Evolutionary conservation across 2,329 filamentous ascomycete genomes (phyloP).

Genomic region (Colletotrichum agaves): DNA sequence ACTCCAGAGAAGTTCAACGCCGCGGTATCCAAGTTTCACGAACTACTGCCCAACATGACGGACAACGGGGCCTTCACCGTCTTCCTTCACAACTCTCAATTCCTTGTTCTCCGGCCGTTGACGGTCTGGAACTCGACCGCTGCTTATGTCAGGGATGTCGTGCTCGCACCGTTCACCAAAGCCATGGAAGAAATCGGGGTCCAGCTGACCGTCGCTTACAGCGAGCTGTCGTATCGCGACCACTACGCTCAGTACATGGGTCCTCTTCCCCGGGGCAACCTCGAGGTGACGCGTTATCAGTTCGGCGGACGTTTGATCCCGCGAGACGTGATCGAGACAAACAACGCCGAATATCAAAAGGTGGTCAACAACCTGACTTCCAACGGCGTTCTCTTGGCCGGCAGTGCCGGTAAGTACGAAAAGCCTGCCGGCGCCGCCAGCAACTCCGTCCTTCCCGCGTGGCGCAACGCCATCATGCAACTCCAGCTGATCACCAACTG

Average conservation of each 20-base stretch:
- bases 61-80: conserved; percentile 61
- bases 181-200: conserved; percentile 43
- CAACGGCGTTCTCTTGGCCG: conserved; percentile 46
- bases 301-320: conserved; percentile 52
- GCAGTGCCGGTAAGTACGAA: conserved; percentile 46
- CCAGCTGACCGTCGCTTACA: conserved; percentile 40
- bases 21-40: conserved; percentile 56
- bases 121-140: conserved; percentile 45
- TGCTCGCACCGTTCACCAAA: conserved; percentile 47
- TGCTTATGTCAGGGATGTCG: conserved; percentile 41
- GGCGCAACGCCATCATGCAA: conserved; percentile 49
- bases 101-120: conserved; percentile 53
- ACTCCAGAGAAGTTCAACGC: conserved; percentile 57
- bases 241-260: conserved; percentile 50
- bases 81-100: conserved; percentile 58
- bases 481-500: conserved; percentile 45
- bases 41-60: conserved; percentile 56
- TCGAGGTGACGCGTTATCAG: conserved; percentile 47
- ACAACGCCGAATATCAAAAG: conserved; percentile 44
- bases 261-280: conserved; percentile 47
- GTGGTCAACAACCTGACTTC: conserved; percentile 46
- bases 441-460: conserved; percentile 52
- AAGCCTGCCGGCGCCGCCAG: conserved; percentile 43
- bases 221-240: conserved; percentile 45
- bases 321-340: conserved; percentile 44